Evolutionary conservation across 2,329 filamentous ascomycete species (phyloP), one percentile per base, ranked within the genome.

Genomic region (Furcasterigmium sp.): DNA sequence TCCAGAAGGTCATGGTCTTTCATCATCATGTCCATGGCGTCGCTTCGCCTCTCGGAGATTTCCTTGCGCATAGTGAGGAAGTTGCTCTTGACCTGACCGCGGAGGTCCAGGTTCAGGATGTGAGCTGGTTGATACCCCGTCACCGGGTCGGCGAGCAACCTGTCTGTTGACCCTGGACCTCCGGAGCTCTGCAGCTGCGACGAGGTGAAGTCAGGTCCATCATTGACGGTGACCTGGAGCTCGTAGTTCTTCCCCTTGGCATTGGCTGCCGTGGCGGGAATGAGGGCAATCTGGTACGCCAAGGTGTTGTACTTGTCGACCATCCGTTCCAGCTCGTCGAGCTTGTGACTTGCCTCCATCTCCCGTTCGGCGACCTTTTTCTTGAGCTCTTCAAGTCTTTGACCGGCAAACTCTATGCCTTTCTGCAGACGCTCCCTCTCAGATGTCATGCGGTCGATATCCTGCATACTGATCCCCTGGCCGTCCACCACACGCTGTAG

Each of bases 401-500:
- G 74, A 6, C 80, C 75, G 0, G 88, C 86, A 3, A 83, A 78
- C 54, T 95, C 89, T 36, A 95, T 84, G 34, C 84, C 87, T 55
- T 85, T 91, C 51, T 95, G 88, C n/a, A 98, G 76, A 37, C 93
- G 83, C 57, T 98, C 93, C 42, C 91, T 84, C 63, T 98, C 93
- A 28, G 87, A 84, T 54, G 90, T 95, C 91, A 98, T 96, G 63
- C 93, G 89, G 75, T 98, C 93, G 59, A 98, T 97, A 76, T 98
- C 93, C 67, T 93, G 87, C 67, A 96, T 94, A 56, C 90, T 94
- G 61, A 98, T 91, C 3, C 93, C 93, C 59, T 95, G 89, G 53
- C 85, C 84, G 63, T 97, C 93, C 21, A 98, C 90, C 23, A 86
- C 83, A 46, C 85, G 82, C 61, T 97, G 91, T 9, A 98, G 75